Base-by-base conservation (phyloP, 306 rosid species). In the Comarum palustre region DNA sequence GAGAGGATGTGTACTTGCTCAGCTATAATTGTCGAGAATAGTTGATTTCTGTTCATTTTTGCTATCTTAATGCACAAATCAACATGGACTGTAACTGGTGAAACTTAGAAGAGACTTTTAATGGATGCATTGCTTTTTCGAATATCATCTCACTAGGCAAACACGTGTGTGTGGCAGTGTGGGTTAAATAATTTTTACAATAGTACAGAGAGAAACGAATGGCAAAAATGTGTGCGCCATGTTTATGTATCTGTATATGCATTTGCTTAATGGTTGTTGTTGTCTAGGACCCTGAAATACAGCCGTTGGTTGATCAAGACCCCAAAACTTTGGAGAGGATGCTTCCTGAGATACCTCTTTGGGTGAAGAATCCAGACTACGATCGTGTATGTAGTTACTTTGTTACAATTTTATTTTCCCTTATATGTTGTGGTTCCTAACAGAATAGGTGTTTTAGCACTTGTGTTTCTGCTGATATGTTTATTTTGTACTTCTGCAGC, bases 321-420 rank as follows among this genome's bases (percentile, higher is more conserved):
- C 29, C 92, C 0, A 80, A 68, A 75, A 86, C 82, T 51, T 50
- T 93, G 81, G 90, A 90, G 73, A 83, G 82, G 77, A 89, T 93
- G 88, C 71, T 90, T 20, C 96, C 89, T n/a, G 98, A 93, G 79
- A 93, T 93, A 72, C 98, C 98, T 9, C 83, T 87, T 43, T 93
- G 97, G 98, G 86, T 93, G 68, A 93, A 93, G 80, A 87, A 84
- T 83, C 98, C 98, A 8, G 98, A 93, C 74, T 90, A 85, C 50
- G 97, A 93, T 86, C 85, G 98, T 71, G 98, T 90, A 84, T 79
- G 81, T 64, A 59, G 47, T 42, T 55, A 36, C 17, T 70, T 34
- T 54, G 29, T 69, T 8, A 46, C 54, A 50, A 38, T 27, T 3
- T 46, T 64, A 51, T 27, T 9, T 54, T 45, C 41, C 27, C 27